Percentiles rank a stretch among this genome's conserved stretches.
Conservation (phyloP, 768 basidiomycete genomes). For the Lentinula raphanica region DNA sequence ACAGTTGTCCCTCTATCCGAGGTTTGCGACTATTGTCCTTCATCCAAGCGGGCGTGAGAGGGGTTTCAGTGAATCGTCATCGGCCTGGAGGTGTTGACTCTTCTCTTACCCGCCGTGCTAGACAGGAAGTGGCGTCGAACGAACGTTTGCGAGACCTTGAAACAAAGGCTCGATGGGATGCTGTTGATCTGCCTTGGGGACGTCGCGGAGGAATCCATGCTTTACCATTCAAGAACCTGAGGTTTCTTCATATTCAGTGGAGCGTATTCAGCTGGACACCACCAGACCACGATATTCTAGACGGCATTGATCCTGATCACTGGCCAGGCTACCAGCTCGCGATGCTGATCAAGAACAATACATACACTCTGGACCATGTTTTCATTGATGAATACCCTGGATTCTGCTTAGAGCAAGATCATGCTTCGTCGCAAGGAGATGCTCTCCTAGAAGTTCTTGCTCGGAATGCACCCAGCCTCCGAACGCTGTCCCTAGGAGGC, state of each 20-base stretch:
- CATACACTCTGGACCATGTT: not conserved
- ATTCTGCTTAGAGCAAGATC: not conserved
- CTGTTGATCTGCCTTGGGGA: slow-evolving; percentile 1
- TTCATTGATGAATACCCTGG: slow-evolving; percentile 3
- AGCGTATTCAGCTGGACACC: not conserved
- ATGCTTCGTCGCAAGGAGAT: not conserved
- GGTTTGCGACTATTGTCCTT: not conserved
- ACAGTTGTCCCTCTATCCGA: not conserved
- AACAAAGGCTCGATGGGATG: not conserved
- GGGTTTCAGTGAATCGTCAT: not conserved
- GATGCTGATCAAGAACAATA: not conserved
- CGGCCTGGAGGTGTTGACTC: too few relatives aligned
- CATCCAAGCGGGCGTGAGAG: not conserved
- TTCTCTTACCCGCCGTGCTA: too few relatives aligned
- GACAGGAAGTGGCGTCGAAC: too few relatives aligned
- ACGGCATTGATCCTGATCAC: not conserved
- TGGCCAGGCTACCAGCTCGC: not conserved
- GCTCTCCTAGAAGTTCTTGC: not conserved
- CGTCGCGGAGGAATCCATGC: not conserved
- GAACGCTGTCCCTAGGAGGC: not conserved
- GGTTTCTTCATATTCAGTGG: not conserved
- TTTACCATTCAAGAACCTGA: not conserved
- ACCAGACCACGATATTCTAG: not conserved
- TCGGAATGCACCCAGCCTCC: not conserved
- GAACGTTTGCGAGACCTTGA: not conserved